phyloP scores from a whole-genome alignment of 2,329 filamentous ascomycete genomes.

The Davidsoniella australis region DNA sequence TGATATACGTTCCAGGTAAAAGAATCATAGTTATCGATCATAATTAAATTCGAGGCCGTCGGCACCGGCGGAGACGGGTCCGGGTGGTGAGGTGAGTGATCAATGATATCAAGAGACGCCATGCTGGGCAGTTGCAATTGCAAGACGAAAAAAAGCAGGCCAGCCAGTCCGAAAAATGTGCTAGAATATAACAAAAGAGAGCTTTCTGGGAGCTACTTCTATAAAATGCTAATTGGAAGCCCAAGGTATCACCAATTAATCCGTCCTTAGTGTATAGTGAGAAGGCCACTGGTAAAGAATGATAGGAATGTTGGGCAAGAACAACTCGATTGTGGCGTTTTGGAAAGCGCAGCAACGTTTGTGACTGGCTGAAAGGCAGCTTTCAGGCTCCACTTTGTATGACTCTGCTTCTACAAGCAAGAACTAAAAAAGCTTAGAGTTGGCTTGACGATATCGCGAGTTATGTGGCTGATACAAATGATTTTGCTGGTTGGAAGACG shows the following conservation, averaged over 20 bases:
- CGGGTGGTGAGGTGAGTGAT: slow-evolving; percentile 78
- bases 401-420: background rate
- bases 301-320: too few species aligned
- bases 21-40: slow-evolving; percentile 98
- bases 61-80: slow-evolving; percentile 54
- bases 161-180: background rate
- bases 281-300: too few species aligned
- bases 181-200: background rate
- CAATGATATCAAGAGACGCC: slow-evolving; percentile 36
- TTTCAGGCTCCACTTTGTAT: slow-evolving; percentile 3
- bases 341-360: background rate
- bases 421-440: too few species aligned
- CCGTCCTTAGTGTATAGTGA: too few species aligned
- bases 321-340: too few species aligned
- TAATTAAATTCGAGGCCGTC: slow-evolving; percentile 74
- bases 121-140: slow-evolving; percentile 21
- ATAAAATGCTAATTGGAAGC: too few species aligned
- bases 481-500: too few species aligned
- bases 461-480: too few species aligned
- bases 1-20: slow-evolving; percentile 99
- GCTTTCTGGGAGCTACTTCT: too few species aligned
- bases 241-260: too few species aligned
- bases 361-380: slow-evolving; percentile 1
- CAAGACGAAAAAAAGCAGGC: background rate
- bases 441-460: too few species aligned